Evolutionary conservation across 129 eudicot species (phyloP).

Genomic region (Gnaphalium uliginosum): DNA sequence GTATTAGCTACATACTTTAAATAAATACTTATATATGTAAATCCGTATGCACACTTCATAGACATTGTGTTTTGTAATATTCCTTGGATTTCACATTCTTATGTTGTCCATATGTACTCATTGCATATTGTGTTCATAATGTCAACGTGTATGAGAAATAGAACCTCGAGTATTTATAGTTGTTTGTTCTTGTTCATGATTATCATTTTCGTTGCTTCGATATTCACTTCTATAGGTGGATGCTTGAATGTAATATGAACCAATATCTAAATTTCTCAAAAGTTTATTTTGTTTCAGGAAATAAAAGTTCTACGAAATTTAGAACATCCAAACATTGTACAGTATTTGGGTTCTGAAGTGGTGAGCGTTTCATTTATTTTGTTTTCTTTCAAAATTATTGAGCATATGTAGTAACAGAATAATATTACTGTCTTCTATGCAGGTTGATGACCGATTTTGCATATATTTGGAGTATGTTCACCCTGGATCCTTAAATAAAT

Average conservation of each 20-base stretch:
- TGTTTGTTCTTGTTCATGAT: not conserved
- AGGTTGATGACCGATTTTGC: constrained; percentile 83
- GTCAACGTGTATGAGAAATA: not conserved
- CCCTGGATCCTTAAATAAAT: constrained; percentile 81
- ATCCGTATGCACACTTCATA: not conserved
- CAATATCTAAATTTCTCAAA: not conserved
- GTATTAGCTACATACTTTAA: too few species aligned
- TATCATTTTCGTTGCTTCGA: not conserved
- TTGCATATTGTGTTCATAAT: not conserved
- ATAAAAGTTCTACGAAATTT: constrained; percentile 67
- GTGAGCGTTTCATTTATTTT: constrained; percentile 48
- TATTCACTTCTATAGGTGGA: not conserved
- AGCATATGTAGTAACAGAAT: not conserved
- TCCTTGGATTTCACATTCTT: not conserved
- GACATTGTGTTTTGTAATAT: not conserved
- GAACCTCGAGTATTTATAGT: not conserved
- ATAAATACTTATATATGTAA: too few species aligned
- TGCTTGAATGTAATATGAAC: not conserved
- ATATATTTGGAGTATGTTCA: constrained; percentile 93
- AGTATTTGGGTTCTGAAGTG: constrained; percentile 79
- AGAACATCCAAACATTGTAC: constrained; percentile 88
- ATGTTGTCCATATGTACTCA: not conserved
- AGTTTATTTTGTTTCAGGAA: constrained; percentile 52
- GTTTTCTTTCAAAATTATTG: not conserved
- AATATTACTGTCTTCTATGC: constrained; percentile 19